Base-by-base conservation (phyloP, 2,329 filamentous ascomycete genomes). In the Penicillium brevicompactum region DNA sequence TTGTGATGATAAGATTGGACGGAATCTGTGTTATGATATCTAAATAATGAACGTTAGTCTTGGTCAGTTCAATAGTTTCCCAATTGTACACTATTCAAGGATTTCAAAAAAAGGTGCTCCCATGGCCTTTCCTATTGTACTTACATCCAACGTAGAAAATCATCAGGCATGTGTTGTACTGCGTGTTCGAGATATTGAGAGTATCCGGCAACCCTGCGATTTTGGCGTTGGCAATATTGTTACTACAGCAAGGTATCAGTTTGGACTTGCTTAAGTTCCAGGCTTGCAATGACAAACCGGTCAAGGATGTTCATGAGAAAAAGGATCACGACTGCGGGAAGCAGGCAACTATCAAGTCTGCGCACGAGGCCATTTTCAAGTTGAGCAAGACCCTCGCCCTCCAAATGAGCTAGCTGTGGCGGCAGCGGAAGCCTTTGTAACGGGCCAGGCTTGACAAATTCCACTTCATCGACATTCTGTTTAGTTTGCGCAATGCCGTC, bases 1-100 rank as follows among this genome's bases (percentile, higher is more conserved):
- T 79, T 51, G 77, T 85, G 18, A 80, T 61, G 49, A 78, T 75
- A 31, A 80, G 64, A 56, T 80, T 80, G 9, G 75, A 78, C 4
- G 77, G 78, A 2, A 83, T 69, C 38, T 68, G 65, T 18, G 53
- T 56, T 22, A 63, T 51, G 11, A 49, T 59, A 50, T 46, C 59
- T 59, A 21, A 9, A 16, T 9, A 11, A 41, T 9, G 8, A 41
- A 41, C 9, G 38, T 41, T n/a, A 37, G 34, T 18, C 18, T 18
- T 18, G 18, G 18, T 18, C 18, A 18, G 18, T 18, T 18, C 18
- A 18, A 18, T 18, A 18, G 18, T 18, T 18, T 18, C 18, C 18
- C 18, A 18, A 18, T 18, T 18, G 2, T 1, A 18, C 18, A 18
- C 18, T 1, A 18, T 18, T 18, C 18, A 1, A 18, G 18, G 18